These are phyloP conservation scores for Luzula sylvatica DNA, from an alignment of 176 grass and related monocot species.

Conservation along the genomic window DNA sequence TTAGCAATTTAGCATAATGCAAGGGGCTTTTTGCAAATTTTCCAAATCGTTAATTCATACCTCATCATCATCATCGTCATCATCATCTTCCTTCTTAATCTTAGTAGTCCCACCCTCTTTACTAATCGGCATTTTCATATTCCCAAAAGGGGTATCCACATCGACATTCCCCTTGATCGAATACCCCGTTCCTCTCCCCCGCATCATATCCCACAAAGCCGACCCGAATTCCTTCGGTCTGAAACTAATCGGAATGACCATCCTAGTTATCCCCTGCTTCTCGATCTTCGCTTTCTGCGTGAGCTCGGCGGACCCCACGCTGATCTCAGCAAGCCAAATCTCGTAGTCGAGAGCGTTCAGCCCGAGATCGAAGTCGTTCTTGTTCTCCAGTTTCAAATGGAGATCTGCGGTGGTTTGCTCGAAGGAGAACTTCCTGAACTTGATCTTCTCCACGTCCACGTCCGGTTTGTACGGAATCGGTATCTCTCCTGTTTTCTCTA, in stretches of 20 bases:
- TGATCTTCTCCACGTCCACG: slow-evolving; percentile 85
- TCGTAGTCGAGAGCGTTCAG: slow-evolving; percentile 77
- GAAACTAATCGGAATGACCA: slow-evolving; percentile 75
- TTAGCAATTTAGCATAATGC: too few relatives aligned
- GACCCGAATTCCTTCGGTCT: slow-evolving; percentile 88
- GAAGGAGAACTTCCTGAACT: slow-evolving; percentile 78
- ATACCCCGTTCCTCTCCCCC: slow-evolving; percentile 69
- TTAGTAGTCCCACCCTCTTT: slow-evolving; percentile 81
- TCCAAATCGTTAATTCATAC: too few relatives aligned
- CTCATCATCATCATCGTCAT: slow-evolving; percentile 40
- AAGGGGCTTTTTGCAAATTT: too few relatives aligned
- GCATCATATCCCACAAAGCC: slow-evolving; percentile 96
- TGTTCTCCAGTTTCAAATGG: slow-evolving; percentile 90
- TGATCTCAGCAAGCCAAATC: slow-evolving; percentile 81
- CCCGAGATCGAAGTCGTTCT: slow-evolving; percentile 80
- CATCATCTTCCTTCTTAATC: slow-evolving; percentile 60
- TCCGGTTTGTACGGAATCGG: slow-evolving; percentile 90
- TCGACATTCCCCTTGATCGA: slow-evolving; percentile 83
- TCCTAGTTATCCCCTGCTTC: slow-evolving; percentile 73
- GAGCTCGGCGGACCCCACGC: slow-evolving; percentile 62
- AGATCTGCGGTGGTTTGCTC: slow-evolving; percentile 82
- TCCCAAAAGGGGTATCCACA: slow-evolving; percentile 82
- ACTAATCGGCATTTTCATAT: slow-evolving; percentile 88
- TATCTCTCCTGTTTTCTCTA: slow-evolving; percentile 80
- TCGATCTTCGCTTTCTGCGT: slow-evolving; percentile 42